phyloP scores from a whole-genome alignment of 2,329 filamentous ascomycete species.

The Pseudopithomyces chartarum region DNA sequence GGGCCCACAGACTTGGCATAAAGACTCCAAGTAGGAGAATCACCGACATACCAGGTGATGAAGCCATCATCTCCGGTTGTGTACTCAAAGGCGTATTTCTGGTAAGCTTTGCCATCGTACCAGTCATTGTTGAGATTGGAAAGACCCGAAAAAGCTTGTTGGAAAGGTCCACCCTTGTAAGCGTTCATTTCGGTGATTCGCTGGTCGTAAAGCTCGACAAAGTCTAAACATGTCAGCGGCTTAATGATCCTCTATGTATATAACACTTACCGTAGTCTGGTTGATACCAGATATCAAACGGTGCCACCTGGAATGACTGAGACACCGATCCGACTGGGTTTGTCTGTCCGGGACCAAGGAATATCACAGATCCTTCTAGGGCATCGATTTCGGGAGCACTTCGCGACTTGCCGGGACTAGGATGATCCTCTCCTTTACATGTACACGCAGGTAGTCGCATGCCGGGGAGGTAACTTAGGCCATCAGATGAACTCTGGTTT shows the following conservation, averaged over 20 bases:
- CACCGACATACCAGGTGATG: conserved; percentile 72
- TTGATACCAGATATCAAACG: conserved; percentile 73
- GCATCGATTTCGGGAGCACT: conserved; percentile 75
- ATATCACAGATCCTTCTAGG: conserved; percentile 68
- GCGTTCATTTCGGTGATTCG: conserved; percentile 57
- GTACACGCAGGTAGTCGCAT: conserved; percentile 73
- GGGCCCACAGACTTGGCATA: conserved; percentile 64
- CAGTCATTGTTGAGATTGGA: conserved; percentile 62
- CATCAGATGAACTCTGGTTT: conserved; percentile 71
- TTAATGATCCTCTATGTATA: neutral
- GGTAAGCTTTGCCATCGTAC: conserved; percentile 61
- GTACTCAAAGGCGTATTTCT: conserved; percentile 63
- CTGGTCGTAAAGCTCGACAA: conserved; percentile 67
- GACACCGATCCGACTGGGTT: conserved; percentile 66
- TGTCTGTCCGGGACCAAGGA: conserved; percentile 55
- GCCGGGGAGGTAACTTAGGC: conserved; percentile 69
- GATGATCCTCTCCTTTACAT: conserved; percentile 68
- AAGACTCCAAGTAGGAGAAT: conserved; percentile 68
- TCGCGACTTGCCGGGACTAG: conserved; percentile 66
- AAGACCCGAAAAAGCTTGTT: conserved; percentile 61
- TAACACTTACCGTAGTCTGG: conserved; percentile 55
- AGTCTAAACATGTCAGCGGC: conserved; percentile 52
- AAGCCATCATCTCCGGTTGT: conserved; percentile 61
- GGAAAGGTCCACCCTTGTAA: conserved; percentile 60
- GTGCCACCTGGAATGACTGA: conserved; percentile 70